Evolutionary conservation across 2,329 filamentous ascomycete genomes (phyloP).

Genomic region (Penicillium aurantiogriseum): DNA sequence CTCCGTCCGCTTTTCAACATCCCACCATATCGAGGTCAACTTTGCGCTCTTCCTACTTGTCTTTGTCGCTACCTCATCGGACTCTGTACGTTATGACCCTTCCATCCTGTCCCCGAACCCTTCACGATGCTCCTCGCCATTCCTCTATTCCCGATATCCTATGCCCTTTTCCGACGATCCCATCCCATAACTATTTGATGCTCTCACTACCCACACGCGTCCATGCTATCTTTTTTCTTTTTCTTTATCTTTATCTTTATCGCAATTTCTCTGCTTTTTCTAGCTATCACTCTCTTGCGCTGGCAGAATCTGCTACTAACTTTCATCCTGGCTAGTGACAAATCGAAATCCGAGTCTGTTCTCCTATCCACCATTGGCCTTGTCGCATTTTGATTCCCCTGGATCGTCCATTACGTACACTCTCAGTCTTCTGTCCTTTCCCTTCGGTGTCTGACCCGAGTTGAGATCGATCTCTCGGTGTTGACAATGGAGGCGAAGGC

Average conservation of each 20-base stretch:
- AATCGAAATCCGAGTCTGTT: background rate
- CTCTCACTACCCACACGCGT: background rate
- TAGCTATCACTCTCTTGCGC: background rate
- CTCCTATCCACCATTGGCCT: background rate
- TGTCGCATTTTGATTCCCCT: background rate
- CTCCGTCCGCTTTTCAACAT: conserved; percentile 25
- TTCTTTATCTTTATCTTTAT: too few species aligned
- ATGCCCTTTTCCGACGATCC: background rate
- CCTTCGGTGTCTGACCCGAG: conserved; percentile 13
- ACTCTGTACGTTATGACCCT: background rate
- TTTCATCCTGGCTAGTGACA: background rate
- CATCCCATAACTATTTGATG: background rate
- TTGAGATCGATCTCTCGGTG: conserved; percentile 7
- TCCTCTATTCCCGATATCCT: background rate
- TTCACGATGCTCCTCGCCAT: background rate
- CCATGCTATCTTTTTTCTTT: background rate
- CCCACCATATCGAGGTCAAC: conserved; percentile 19
- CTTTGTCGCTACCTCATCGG: background rate
- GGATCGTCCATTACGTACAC: conserved; percentile 5
- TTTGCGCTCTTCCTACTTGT: conserved; percentile 1
- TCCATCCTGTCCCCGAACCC: background rate
- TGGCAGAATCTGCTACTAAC: background rate
- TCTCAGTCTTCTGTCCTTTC: conserved; percentile 19
- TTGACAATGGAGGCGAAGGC: conserved; percentile 58
- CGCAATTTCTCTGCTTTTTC: background rate